Evolutionary conservation across 1,139 yeast species (phyloP).

Genomic region (Wickerhamomyces sp.): DNA sequence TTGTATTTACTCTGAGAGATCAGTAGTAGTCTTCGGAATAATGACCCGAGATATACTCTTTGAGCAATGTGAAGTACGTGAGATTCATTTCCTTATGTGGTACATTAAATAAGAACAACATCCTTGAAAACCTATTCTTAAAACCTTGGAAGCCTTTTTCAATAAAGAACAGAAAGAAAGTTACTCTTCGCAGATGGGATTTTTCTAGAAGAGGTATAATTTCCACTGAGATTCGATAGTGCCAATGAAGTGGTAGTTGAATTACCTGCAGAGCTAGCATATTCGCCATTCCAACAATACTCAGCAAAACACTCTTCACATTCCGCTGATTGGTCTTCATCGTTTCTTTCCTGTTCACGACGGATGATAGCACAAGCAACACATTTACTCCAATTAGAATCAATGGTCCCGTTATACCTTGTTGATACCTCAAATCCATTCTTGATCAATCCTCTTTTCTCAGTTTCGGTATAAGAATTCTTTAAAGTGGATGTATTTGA

Average conservation of each 20-base stretch:
- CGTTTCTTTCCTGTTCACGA: constrained; percentile 70
- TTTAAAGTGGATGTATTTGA: constrained; percentile 69
- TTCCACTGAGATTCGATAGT: background rate
- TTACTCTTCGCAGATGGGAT: background rate
- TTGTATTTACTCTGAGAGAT: too few relatives aligned
- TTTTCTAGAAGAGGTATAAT: background rate
- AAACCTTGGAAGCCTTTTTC: background rate
- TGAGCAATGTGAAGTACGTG: too few relatives aligned
- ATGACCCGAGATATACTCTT: too few relatives aligned
- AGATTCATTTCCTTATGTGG: too few relatives aligned
- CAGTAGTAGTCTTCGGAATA: too few relatives aligned
- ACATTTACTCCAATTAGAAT: constrained; percentile 68
- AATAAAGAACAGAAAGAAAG: background rate
- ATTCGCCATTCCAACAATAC: constrained; percentile 75
- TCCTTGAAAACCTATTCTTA: too few relatives aligned
- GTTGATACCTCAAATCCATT: constrained; percentile 81
- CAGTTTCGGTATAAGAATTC: constrained; percentile 52
- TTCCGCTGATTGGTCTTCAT: constrained; percentile 54
- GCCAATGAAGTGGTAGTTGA: background rate
- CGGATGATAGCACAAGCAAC: constrained; percentile 82
- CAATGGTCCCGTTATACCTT: constrained; percentile 64
- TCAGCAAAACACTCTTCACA: constrained; percentile 63
- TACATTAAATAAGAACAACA: too few relatives aligned
- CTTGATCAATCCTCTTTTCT: constrained; percentile 52
- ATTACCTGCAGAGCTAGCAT: background rate